phyloP scores from a whole-genome alignment of 192 early-diverging fungal species.

The Coemansia sp. region DNA sequence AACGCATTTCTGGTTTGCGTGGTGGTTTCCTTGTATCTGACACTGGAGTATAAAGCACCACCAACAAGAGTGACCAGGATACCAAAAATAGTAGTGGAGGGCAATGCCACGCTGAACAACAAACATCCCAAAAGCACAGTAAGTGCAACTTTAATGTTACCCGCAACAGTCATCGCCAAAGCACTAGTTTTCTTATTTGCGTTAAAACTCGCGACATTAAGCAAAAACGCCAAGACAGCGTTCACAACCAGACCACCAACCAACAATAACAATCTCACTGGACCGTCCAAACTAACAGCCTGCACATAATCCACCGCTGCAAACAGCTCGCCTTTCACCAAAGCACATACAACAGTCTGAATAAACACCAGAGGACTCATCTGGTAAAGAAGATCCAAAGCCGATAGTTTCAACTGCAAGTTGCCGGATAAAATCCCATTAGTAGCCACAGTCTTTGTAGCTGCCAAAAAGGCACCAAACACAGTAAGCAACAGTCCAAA shows the following conservation, averaged over 20 bases:
- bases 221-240: slow-evolving; percentile 78
- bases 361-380: slow-evolving; percentile 77
- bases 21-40: neutral
- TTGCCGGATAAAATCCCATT: slow-evolving; percentile 77
- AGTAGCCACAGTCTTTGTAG: slow-evolving; percentile 81
- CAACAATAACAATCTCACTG: slow-evolving; percentile 1
- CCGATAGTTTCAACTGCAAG: slow-evolving; percentile 66
- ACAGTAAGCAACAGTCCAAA: slow-evolving; percentile 77
- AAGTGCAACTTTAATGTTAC: slow-evolving; percentile 61
- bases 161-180: slow-evolving; percentile 57
- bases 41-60: slow-evolving; percentile 26
- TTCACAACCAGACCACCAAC: slow-evolving; percentile 67
- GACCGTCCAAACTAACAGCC: neutral
- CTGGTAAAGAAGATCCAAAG: slow-evolving; percentile 75
- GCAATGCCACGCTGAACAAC: slow-evolving; percentile 37
- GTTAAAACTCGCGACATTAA: slow-evolving; percentile 83
- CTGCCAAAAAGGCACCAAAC: slow-evolving; percentile 73
- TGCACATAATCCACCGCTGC: slow-evolving; percentile 30
- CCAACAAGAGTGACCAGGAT: slow-evolving; percentile 41
- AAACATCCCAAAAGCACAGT: slow-evolving; percentile 48
- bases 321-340: slow-evolving; percentile 66
- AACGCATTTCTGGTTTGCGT: neutral
- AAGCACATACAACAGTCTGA: slow-evolving; percentile 69
- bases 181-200: slow-evolving; percentile 87
- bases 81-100: slow-evolving; percentile 30